Percentiles rank a stretch among this genome's conserved stretches.
phyloP scores from a whole-genome alignment of 163 green algal genomes.

The Scenedesmus sp. region DNA sequence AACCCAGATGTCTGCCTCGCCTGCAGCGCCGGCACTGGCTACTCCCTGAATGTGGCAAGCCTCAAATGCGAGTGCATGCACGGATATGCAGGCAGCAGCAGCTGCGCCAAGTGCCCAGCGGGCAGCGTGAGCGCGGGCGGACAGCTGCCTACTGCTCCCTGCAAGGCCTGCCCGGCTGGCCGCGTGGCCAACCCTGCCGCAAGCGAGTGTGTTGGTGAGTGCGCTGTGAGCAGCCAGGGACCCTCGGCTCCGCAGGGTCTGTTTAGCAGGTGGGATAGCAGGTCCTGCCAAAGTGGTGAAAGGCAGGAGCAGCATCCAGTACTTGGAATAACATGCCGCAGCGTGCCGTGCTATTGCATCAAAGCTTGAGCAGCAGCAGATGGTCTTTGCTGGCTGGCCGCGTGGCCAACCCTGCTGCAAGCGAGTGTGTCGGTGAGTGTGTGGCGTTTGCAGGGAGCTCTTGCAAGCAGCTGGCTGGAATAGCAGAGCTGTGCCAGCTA shows the following conservation, averaged over 20 bases:
- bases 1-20: neutral
- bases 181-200: neutral
- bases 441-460: neutral
- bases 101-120: neutral
- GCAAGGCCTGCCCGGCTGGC: neutral
- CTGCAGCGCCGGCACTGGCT: neutral
- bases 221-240: too few relatives aligned
- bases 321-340: neutral
- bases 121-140: neutral
- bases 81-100: neutral
- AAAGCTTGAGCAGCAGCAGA: neutral
- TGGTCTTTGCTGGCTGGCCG: neutral
- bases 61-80: neutral
- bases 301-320: neutral
- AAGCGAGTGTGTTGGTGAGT: slow-evolving; percentile 17
- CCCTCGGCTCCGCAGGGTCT: too few relatives aligned
- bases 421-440: neutral
- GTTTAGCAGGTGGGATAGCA: too few relatives aligned
- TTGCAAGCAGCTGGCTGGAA: too few relatives aligned
- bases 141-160: neutral
- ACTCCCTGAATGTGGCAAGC: neutral
- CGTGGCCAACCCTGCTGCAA: neutral
- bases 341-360: neutral
- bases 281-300: neutral
- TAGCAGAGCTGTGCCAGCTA: too few relatives aligned